Evolutionary conservation across 805 yeast genomes (phyloP), one percentile per base, ranked within the genome.

Genomic region (Ascoidea rubescens): DNA sequence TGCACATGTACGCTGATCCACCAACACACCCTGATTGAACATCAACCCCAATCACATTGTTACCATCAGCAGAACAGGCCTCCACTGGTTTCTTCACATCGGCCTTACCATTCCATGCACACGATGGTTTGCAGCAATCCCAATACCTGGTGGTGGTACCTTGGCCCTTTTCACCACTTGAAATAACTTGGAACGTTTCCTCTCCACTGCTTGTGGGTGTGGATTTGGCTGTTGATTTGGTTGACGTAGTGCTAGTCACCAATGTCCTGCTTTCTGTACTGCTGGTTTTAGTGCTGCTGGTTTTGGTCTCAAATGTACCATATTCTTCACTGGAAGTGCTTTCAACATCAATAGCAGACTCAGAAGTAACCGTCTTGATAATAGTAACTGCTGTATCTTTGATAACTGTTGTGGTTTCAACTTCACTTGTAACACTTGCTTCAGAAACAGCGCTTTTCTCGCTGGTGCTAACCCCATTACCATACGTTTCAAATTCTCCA

Each of bases 91-190:
- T 17, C 10, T 48, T 12, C 16, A 53, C 50, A 5, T 30, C 30
- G 5, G 51, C 46, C 33, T 51, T 51, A 5, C 53, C 52, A 47
- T 28, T n/a, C 55, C 55, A 53, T 16, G 52, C 31, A 31, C 49
- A 53, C 3, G 52, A 48, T 43, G 55, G 55, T 10, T 47, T 42
- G 47, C 55, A 53, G 32, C 55, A 53, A 42, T 53, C 55, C 48
- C 51, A 53, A 49, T 51, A 53, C 31, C 52, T 37, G 7, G 53
- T 53, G 14, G 53, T 53, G 12, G 16, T 16, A 45, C 53, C 55
- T 33, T 50, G 16, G 30, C 55, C 55, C 12, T 50, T 44, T 7
- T 31, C 49, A 5, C 54, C 52, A 47, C 52, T 49, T 7, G 46
- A 16, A 45, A 52, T 48, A 12, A 43, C 45, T 42, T 28, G 16